phyloP scores from a whole-genome alignment of 1,139 yeast species.

The Wickerhamomyces sp. region DNA sequence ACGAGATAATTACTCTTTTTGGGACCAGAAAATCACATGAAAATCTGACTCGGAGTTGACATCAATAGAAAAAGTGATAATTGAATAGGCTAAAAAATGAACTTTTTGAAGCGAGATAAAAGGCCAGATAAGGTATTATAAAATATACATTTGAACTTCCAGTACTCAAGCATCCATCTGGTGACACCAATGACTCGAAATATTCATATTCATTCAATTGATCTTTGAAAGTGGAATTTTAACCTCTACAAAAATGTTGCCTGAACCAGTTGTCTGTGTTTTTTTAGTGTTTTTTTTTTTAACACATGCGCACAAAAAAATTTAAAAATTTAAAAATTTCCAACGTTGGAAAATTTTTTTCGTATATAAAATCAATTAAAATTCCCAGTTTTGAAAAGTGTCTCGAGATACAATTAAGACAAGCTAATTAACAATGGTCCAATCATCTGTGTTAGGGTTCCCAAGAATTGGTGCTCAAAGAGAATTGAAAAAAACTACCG shows the following conservation, averaged over 20 bases:
- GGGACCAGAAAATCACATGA: background rate
- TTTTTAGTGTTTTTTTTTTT: background rate
- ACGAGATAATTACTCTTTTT: background rate
- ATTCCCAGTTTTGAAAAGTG: background rate
- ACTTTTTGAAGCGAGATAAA: too few relatives aligned
- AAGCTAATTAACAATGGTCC: constrained; percentile 56
- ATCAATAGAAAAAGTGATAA: too few relatives aligned
- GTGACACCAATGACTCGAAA: too few relatives aligned
- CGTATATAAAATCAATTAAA: background rate
- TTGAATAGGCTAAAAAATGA: too few relatives aligned
- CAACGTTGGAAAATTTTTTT: background rate
- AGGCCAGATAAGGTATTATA: too few relatives aligned
- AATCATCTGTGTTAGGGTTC: constrained; percentile 96
- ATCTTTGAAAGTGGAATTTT: too few relatives aligned
- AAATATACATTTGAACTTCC: too few relatives aligned
- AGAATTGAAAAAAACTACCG: constrained; percentile 98
- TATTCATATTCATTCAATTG: too few relatives aligned
- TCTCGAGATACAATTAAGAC: too few relatives aligned
- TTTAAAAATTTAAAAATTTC: background rate
- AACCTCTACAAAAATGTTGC: background rate
- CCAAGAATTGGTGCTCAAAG: constrained; percentile 99
- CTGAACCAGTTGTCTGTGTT: background rate
- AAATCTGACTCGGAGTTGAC: constrained; percentile 1
- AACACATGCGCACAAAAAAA: background rate
- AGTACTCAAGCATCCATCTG: too few relatives aligned